phyloP scores from a whole-genome alignment of 2,329 filamentous ascomycete species.

The Aspergillus felis region DNA sequence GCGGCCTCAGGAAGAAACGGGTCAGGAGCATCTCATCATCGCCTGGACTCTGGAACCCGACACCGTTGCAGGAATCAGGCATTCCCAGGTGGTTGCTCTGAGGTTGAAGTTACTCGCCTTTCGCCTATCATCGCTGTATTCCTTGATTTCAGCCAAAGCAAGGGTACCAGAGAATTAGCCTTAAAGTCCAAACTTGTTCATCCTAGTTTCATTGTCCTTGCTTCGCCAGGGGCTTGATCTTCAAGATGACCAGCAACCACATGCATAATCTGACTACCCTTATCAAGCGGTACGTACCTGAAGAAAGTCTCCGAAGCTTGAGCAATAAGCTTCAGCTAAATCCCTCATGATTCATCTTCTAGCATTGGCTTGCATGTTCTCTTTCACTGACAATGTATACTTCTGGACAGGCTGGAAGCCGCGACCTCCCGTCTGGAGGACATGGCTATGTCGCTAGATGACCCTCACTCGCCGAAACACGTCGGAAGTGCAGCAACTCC shows the following conservation, averaged over 20 bases:
- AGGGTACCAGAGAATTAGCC: not conserved
- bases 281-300: constrained; percentile 79
- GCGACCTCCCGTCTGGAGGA: constrained; percentile 95
- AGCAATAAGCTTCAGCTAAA: not conserved
- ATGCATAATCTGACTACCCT: constrained; percentile 97
- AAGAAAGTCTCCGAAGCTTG: not conserved
- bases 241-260: constrained; percentile 64
- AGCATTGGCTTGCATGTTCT: not conserved
- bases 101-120: not conserved
- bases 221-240: constrained; percentile 6
- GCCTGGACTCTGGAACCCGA: constrained; percentile 7
- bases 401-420: constrained; percentile 76
- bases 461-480: constrained; percentile 45
- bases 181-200: constrained; percentile 29
- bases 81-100: not conserved
- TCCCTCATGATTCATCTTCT: not conserved
- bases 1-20: constrained; percentile 15
- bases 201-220: constrained; percentile 10
- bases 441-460: constrained; percentile 70
- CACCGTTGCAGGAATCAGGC: constrained; percentile 10
- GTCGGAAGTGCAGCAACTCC: constrained; percentile 19
- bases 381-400: constrained; percentile 43
- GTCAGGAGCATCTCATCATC: constrained; percentile 20
- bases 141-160: not conserved
- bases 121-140: not conserved